phyloP scores from a whole-genome alignment of 1,139 yeast genomes.

The Trichomonascaceae sp. region DNA sequence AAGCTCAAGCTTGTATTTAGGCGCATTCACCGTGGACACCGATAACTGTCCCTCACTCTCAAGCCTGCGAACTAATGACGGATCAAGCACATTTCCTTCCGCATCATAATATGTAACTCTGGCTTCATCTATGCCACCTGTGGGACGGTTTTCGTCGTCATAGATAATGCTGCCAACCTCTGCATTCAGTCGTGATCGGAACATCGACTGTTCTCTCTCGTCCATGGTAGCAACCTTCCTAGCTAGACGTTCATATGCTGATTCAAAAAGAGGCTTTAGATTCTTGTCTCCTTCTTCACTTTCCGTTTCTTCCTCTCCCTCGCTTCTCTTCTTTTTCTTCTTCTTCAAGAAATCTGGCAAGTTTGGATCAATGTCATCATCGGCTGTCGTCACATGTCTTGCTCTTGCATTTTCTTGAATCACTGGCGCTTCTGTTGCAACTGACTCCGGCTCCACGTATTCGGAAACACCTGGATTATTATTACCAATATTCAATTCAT shows the following conservation, averaged over 20 bases:
- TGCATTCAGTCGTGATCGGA: not conserved
- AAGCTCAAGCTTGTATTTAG: not conserved
- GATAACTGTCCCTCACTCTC: slow-evolving; percentile 14
- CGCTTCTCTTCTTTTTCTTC: not conserved
- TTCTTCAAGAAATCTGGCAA: not conserved
- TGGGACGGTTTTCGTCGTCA: slow-evolving; percentile 1
- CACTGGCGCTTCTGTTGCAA: not conserved
- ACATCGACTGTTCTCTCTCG: not conserved
- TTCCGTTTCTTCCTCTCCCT: not conserved
- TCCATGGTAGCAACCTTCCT: not conserved
- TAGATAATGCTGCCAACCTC: slow-evolving; percentile 1
- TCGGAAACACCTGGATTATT: not conserved
- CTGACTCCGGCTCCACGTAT: not conserved
- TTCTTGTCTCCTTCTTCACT: not conserved
- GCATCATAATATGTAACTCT: slow-evolving; percentile 27
- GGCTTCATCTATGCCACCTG: not conserved
- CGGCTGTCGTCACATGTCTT: not conserved
- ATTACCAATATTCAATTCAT: not conserved
- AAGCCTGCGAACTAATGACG: slow-evolving; percentile 25
- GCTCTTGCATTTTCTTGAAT: not conserved
- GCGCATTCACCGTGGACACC: not conserved
- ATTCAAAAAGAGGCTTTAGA: not conserved
- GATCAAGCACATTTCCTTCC: slow-evolving; percentile 28
- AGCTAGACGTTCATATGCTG: not conserved
- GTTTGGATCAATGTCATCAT: not conserved